Conservation (phyloP, 208 protist species). For the Dictyostelium gargantuum region DNA sequence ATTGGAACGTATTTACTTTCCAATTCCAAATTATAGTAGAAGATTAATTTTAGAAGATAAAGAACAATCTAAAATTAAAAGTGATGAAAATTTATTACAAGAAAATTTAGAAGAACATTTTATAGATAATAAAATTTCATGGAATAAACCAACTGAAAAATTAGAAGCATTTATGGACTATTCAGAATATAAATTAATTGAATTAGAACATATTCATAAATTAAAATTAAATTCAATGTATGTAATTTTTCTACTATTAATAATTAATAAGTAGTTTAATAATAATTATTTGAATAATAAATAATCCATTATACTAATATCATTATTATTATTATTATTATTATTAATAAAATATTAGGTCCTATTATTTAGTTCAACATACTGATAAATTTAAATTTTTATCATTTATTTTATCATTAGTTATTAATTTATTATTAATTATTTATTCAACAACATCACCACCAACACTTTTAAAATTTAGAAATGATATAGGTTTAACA, state of each 20-base stretch:
- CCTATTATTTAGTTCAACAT: constrained; percentile 1
- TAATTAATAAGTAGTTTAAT: too few relatives aligned
- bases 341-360: background rate
- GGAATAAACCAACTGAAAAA: constrained; percentile 46
- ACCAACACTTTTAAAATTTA: background rate
- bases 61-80: constrained; percentile 50
- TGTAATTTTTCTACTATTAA: background rate
- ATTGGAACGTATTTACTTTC: constrained; percentile 57
- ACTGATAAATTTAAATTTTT: constrained; percentile 7
- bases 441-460: background rate
- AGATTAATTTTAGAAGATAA: constrained; percentile 28
- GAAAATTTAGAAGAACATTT: constrained; percentile 37
- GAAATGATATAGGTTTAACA: background rate
- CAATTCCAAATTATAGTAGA: constrained; percentile 25
- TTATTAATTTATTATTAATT: constrained; percentile 33
- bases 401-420: constrained; percentile 14
- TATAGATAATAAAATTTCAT: constrained; percentile 19
- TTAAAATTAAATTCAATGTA: constrained; percentile 16
- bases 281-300: background rate
- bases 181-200: constrained; percentile 55
- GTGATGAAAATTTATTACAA: constrained; percentile 47
- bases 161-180: constrained; percentile 51
- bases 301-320: background rate
- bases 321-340: too few relatives aligned
- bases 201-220: constrained; percentile 30